Conservation (phyloP, 2,329 filamentous ascomycete species). For the Aspergillus luchuensis region DNA sequence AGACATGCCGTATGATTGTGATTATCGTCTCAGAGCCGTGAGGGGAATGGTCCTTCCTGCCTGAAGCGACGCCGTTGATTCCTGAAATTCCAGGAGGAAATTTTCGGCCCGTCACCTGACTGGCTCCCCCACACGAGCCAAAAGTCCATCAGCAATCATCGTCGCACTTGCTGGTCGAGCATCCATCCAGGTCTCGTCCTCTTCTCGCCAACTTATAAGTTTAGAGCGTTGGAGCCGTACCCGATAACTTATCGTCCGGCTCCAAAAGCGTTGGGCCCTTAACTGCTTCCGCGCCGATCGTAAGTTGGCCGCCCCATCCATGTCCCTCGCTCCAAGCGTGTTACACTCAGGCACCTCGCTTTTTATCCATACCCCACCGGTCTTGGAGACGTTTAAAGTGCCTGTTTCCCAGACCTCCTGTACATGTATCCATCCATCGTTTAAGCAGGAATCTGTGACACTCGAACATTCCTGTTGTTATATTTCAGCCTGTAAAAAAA, state of each 20-base stretch:
- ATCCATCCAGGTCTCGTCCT: constrained; percentile 8
- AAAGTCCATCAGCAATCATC: constrained; percentile 13
- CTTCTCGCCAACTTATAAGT: constrained; percentile 15
- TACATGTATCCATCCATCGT: neutral
- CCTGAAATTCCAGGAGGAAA: constrained; percentile 17
- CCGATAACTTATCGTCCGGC: constrained; percentile 10
- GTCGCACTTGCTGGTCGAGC: constrained; percentile 6
- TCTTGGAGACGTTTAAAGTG: constrained; percentile 10
- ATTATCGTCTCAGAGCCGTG: neutral
- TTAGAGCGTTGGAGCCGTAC: constrained; percentile 13
- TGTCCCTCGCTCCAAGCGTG: constrained; percentile 5
- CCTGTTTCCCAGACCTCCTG: neutral
- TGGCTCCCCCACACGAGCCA: constrained; percentile 17
- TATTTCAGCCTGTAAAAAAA: neutral
- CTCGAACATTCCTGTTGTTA: neutral
- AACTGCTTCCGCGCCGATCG: constrained; percentile 34
- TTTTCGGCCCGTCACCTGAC: constrained; percentile 35
- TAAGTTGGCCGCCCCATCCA: constrained; percentile 31
- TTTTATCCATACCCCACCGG: constrained; percentile 19
- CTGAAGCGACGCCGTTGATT: constrained; percentile 6
- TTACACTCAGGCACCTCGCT: constrained; percentile 8
- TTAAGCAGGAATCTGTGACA: neutral
- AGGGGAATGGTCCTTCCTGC: constrained; percentile 1
- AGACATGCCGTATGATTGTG: neutral
- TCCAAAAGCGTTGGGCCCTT: constrained; percentile 21